A percentile compares a stretch with the other conserved stretches of the same genome.
Evolutionary conservation across 805 yeast genomes (phyloP).

Genomic region (Sugiyamaella lignohabitans): DNA sequence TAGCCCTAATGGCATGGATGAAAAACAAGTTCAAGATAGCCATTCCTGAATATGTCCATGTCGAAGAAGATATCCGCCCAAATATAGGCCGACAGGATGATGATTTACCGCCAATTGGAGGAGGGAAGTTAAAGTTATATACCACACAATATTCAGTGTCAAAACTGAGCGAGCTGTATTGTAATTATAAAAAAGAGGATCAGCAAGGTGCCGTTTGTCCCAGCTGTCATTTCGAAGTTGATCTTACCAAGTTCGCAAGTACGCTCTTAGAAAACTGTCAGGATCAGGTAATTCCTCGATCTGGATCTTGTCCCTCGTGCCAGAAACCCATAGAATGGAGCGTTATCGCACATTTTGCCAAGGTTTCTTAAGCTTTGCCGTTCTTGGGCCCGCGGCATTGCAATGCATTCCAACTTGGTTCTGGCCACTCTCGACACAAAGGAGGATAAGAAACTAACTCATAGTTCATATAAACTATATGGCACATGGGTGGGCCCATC

Average conservation of each 20-base stretch:
- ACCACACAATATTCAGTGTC: neutral
- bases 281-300: slow-evolving; percentile 11
- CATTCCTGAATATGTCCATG: slow-evolving; percentile 10
- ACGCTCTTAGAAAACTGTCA: neutral
- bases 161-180: neutral
- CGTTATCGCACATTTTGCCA: too few species aligned
- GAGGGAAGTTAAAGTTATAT: slow-evolving; percentile 11
- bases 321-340: slow-evolving; percentile 9
- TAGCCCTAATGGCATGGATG: slow-evolving; percentile 23
- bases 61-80: slow-evolving; percentile 10
- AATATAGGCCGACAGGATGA: slow-evolving; percentile 1
- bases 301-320: slow-evolving; percentile 17
- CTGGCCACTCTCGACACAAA: too few species aligned
- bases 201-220: neutral
- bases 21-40: slow-evolving; percentile 22
- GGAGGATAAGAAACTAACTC: too few species aligned
- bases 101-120: slow-evolving; percentile 12
- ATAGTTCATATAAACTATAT: too few species aligned
- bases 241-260: slow-evolving; percentile 11
- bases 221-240: neutral
- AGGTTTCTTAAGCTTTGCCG: too few species aligned
- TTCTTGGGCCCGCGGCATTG: too few species aligned
- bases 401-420: too few species aligned
- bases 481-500: too few species aligned
- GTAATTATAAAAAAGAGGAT: too few species aligned